Conservation (phyloP, 1,284 basidiomycete genomes). For the Ceratobasidium sp. region DNA sequence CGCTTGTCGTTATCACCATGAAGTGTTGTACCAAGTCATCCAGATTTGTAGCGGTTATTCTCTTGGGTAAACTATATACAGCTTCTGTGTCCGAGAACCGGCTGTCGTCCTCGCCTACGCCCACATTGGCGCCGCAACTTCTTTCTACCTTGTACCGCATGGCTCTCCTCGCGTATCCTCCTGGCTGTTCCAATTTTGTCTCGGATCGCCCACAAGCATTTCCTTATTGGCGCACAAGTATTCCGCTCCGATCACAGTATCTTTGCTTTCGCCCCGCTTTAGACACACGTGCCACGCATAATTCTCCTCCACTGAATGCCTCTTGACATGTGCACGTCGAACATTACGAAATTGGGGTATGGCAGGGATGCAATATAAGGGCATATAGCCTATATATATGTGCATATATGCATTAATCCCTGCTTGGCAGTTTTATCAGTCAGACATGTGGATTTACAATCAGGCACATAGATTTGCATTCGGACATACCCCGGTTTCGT, state of each 20-base stretch:
- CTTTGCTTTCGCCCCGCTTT: neutral
- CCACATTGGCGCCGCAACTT: constrained; percentile 24
- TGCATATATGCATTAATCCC: no score
- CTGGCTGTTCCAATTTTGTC: constrained; percentile 29
- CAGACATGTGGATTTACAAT: no score
- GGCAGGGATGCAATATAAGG: no score
- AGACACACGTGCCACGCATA: constrained; percentile 22
- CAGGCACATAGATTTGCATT: no score
- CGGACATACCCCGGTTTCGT: no score
- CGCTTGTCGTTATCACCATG: no score
- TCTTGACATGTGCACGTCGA: constrained; percentile 26
- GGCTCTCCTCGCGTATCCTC: constrained; percentile 25
- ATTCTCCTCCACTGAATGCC: neutral
- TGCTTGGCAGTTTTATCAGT: no score
- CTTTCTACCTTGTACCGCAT: constrained; percentile 20
- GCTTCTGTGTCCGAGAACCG: constrained; percentile 13
- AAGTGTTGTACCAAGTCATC: neutral
- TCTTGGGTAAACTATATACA: neutral
- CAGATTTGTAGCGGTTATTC: neutral
- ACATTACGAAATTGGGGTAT: no score
- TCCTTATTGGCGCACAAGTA: neutral
- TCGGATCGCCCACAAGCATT: neutral
- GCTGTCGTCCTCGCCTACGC: constrained; percentile 4
- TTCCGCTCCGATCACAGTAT: constrained; percentile 4
- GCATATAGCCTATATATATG: no score